Base-by-base conservation (phyloP, 176 grass and related monocot genomes). In the Saccharum officinarum region DNA sequence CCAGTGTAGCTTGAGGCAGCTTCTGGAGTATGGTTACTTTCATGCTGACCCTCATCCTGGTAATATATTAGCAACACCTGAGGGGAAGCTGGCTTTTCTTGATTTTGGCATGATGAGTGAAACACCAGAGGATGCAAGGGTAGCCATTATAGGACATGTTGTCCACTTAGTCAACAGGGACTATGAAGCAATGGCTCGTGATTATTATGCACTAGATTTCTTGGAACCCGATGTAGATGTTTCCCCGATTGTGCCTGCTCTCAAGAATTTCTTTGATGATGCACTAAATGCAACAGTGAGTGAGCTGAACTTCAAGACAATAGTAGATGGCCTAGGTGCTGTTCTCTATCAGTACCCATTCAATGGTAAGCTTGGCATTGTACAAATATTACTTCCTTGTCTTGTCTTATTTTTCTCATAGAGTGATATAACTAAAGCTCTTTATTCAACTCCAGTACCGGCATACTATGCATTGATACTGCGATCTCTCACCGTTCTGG, bases 51-150 rank as follows among this genome's bases (percentile, higher is more conserved):
- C 97, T 14, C 97, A 98, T 88, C 97, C 97, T 83, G 97, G 97
- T 81, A 98, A 98, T 89, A 85, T 98, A 67, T 81, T 98, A 64
- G 93, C 97, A 36, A 98, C 97, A 47, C 86, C 97, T 41, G 97
- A 94, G 70, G 97, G 96, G 33, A 98, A 94, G 39, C 91, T 98
- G 77, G 91, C 97, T 82, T 98, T 98, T 92, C 88, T 98, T 82
- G 93, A 95, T 90, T 98, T 98, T 77, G 97, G 97, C 38, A 98
- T 95, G 97, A 98, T 98, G 97, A 95, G 93, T 74, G 97, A 98
- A 87, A 98, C 97, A 67, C 97, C 97, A 61, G 97, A 98, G 57
- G 93, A 92, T 75, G 97, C 97, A 55, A 89, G 97, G 68, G 87
- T 90, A 80, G 97, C 96, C 69, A 98, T 98, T 60, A 98, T 98